A percentile compares a stretch with the other conserved stretches of the same genome.
Evolutionary conservation across 345 rosid species (phyloP).

Genomic region (Hevea brasiliensis): DNA sequence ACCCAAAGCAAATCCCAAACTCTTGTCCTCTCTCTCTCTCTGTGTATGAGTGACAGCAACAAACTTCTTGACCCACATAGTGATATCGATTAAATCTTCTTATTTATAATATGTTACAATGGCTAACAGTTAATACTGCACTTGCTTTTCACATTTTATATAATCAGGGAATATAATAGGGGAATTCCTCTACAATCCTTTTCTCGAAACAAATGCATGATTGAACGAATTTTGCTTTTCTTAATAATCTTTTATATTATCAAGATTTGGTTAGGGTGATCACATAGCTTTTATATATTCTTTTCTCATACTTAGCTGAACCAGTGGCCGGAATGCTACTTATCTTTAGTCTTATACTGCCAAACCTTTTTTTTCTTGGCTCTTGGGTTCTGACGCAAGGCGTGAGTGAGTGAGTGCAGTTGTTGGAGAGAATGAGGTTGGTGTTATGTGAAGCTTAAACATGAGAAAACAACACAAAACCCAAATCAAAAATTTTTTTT

Average conservation of each 20-base stretch:
- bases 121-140: slow-evolving; percentile 36
- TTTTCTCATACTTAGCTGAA: slow-evolving; percentile 38
- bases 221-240: slow-evolving; percentile 40
- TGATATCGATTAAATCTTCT: slow-evolving; percentile 11
- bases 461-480: slow-evolving; percentile 20
- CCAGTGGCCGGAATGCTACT: slow-evolving; percentile 53
- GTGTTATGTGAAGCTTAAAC: slow-evolving; percentile 23
- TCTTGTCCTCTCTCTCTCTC: slow-evolving; percentile 14
- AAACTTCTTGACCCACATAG: slow-evolving; percentile 28
- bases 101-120: slow-evolving; percentile 19
- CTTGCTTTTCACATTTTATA: slow-evolving; percentile 6
- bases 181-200: slow-evolving; percentile 25
- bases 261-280: slow-evolving; percentile 39
- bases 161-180: background rate
- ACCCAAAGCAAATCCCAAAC: slow-evolving; percentile 30
- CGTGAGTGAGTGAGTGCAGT: slow-evolving; percentile 33
- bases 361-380: slow-evolving; percentile 32
- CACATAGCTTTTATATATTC: slow-evolving; percentile 42
- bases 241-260: slow-evolving; percentile 39
- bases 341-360: slow-evolving; percentile 21
- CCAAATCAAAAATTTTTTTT: slow-evolving; percentile 19
- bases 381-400: slow-evolving; percentile 33
- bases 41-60: slow-evolving; percentile 13
- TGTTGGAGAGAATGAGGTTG: slow-evolving; percentile 26
- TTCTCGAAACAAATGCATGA: slow-evolving; percentile 40